A percentile compares a stretch with the other conserved stretches of the same genome.
phyloP scores from a whole-genome alignment of 2,329 filamentous ascomycete species.

The Fusarium multiceps region DNA sequence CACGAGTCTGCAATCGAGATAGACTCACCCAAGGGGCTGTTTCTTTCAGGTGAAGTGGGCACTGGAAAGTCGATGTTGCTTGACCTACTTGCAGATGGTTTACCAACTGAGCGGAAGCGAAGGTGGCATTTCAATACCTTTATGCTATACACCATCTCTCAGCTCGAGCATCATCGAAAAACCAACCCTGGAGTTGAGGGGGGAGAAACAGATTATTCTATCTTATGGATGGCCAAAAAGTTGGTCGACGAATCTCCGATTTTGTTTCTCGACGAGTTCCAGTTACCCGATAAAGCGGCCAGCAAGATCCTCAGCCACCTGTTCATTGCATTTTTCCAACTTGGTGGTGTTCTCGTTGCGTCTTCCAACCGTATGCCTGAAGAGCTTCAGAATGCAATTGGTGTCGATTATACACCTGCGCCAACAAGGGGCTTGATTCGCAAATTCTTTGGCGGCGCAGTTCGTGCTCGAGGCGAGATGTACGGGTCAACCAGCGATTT shows the following conservation, averaged over 20 bases:
- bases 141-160: constrained; percentile 81
- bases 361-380: constrained; percentile 88
- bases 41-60: constrained; percentile 84
- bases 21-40: constrained; percentile 77
- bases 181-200: constrained; percentile 34
- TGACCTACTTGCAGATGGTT: constrained; percentile 80
- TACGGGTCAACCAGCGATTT: constrained; percentile 77
- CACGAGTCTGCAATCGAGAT: constrained; percentile 78
- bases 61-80: constrained; percentile 89
- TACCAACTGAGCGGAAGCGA: constrained; percentile 78
- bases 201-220: constrained; percentile 66
- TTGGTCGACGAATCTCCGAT: constrained; percentile 80
- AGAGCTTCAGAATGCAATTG: constrained; percentile 79
- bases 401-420: constrained; percentile 72
- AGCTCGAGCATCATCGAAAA: constrained; percentile 73
- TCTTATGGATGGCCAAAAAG: constrained; percentile 80
- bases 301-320: constrained; percentile 84
- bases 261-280: constrained; percentile 85
- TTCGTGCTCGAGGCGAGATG: constrained; percentile 57
- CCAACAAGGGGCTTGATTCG: constrained; percentile 63
- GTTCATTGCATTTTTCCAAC: constrained; percentile 82
- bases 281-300: constrained; percentile 80
- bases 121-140: constrained; percentile 89
- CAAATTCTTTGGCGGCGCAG: constrained; percentile 58
- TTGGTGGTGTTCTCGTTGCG: constrained; percentile 82